phyloP scores from a whole-genome alignment of 768 basidiomycete species.

The Lentinula detonsa region DNA sequence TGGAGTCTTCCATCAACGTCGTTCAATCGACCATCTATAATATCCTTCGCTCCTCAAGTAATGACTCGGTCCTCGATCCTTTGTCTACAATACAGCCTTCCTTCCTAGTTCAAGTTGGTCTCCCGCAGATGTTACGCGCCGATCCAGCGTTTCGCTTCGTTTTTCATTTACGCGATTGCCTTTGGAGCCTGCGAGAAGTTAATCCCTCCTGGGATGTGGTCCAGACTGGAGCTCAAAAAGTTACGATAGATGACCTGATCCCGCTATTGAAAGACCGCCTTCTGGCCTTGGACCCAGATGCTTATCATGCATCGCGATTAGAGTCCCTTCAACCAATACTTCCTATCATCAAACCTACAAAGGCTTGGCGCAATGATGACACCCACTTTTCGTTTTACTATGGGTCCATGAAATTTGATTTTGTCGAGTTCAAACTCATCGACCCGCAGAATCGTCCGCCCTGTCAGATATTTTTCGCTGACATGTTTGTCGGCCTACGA shows the following conservation, averaged over 20 bases:
- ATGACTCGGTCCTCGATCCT: conserved; percentile 57
- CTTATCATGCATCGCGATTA: conserved; percentile 22
- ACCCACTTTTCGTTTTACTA: conserved; percentile 2
- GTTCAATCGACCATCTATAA: conserved; percentile 35
- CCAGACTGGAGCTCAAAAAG: not conserved
- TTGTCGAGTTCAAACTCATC: conserved; percentile 24
- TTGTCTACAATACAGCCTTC: conserved; percentile 82
- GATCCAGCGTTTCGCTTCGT: conserved; percentile 72
- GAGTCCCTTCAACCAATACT: conserved; percentile 25
- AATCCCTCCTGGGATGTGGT: conserved; percentile 17
- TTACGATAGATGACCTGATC: conserved; percentile 24
- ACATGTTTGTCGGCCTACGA: conserved; percentile 21
- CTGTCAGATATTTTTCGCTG: conserved; percentile 29
- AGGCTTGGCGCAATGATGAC: not conserved
- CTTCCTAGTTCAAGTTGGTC: conserved; percentile 71
- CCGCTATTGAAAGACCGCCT: conserved; percentile 32
- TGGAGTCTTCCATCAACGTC: conserved; percentile 22
- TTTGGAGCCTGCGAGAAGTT: conserved; percentile 34
- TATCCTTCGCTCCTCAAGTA: conserved; percentile 45
- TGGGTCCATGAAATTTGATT: conserved; percentile 21
- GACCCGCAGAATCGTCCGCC: conserved; percentile 24
- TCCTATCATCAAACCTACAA: conserved; percentile 13
- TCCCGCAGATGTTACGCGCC: conserved; percentile 59
- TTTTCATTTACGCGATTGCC: conserved; percentile 67
- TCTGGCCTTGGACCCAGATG: conserved; percentile 38